Evolutionary conservation across 805 yeast species (phyloP).

Genomic region (Blastobotrys terrestris): DNA sequence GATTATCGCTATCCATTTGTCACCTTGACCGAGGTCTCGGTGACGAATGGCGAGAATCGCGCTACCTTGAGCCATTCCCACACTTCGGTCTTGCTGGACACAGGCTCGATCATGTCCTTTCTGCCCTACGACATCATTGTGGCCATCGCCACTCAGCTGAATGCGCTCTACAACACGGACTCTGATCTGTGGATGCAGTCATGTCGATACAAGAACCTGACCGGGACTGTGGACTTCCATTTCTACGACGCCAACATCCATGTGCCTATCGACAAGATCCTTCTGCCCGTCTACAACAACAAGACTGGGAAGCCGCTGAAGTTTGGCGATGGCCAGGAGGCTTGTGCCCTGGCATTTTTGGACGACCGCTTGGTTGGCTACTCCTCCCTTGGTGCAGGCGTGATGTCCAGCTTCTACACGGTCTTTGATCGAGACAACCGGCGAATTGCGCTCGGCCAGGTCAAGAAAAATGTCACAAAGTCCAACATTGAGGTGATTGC

Average conservation of each 20-base stretch:
- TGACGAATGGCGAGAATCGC: background rate
- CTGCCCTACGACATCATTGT: slow-evolving; percentile 20
- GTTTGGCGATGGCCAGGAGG: slow-evolving; percentile 14
- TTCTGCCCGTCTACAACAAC: slow-evolving; percentile 14
- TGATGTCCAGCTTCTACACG: slow-evolving; percentile 17
- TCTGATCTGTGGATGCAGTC: slow-evolving; percentile 20
- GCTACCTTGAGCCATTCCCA: slow-evolving; percentile 4
- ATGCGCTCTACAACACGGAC: slow-evolving; percentile 18
- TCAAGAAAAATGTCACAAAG: background rate
- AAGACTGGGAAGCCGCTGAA: slow-evolving; percentile 13
- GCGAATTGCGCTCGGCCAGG: slow-evolving; percentile 20
- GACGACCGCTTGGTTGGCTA: slow-evolving; percentile 17
- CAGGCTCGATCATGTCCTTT: slow-evolving; percentile 16
- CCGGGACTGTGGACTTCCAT: slow-evolving; percentile 16
- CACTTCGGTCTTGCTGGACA: slow-evolving; percentile 21
- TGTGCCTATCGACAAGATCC: slow-evolving; percentile 17
- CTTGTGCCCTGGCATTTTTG: slow-evolving; percentile 20
- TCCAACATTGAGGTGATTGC: background rate
- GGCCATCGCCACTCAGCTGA: slow-evolving; percentile 21
- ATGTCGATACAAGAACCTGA: slow-evolving; percentile 15
- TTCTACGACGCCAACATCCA: slow-evolving; percentile 16
- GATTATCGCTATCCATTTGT: slow-evolving; percentile 12
- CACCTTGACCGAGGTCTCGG: slow-evolving; percentile 9
- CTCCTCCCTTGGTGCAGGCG: slow-evolving; percentile 17
- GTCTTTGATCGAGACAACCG: slow-evolving; percentile 18